Percentiles rank a stretch among this genome's conserved stretches.
phyloP scores from a whole-genome alignment of 2,329 filamentous ascomycete genomes.

The Pseudocercospora pini-densiflorae region DNA sequence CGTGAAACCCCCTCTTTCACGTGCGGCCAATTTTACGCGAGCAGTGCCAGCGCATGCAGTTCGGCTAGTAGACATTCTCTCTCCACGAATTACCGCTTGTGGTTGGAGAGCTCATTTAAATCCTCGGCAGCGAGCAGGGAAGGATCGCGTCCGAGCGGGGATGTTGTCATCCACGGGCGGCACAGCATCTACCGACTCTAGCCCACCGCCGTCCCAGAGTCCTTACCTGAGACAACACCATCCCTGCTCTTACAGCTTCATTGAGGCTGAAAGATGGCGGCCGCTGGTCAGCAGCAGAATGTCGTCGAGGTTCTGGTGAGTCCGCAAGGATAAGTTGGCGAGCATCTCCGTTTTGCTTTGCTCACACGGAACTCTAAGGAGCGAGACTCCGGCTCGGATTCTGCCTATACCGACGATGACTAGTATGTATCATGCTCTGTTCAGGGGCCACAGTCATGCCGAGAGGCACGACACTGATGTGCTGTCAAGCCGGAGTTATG shows the following conservation, averaged over 20 bases:
- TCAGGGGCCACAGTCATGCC: background rate
- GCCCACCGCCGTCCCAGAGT: background rate
- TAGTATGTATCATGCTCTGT: background rate
- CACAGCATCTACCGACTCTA: conserved; percentile 2
- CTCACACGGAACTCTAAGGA: background rate
- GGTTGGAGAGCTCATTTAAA: background rate
- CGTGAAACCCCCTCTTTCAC: too few relatives aligned
- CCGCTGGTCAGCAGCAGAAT: background rate
- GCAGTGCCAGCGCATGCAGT: too few relatives aligned
- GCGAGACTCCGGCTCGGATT: background rate
- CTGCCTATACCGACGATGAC: conserved; percentile 7
- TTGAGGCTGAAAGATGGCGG: background rate
- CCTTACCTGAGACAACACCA: background rate
- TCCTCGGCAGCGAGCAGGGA: background rate
- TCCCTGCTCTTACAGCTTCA: background rate
- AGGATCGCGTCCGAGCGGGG: background rate
- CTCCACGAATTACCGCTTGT: background rate
- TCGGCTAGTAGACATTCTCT: too few relatives aligned
- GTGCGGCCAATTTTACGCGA: too few relatives aligned
- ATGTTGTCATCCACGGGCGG: background rate
- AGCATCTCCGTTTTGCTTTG: too few relatives aligned
- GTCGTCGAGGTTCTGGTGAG: conserved; percentile 1
- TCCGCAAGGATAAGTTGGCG: background rate
- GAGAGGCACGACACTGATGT: background rate
- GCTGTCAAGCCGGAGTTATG: conserved; percentile 3